phyloP scores from a whole-genome alignment of 345 rosid species.

The Brassica rapa region DNA sequence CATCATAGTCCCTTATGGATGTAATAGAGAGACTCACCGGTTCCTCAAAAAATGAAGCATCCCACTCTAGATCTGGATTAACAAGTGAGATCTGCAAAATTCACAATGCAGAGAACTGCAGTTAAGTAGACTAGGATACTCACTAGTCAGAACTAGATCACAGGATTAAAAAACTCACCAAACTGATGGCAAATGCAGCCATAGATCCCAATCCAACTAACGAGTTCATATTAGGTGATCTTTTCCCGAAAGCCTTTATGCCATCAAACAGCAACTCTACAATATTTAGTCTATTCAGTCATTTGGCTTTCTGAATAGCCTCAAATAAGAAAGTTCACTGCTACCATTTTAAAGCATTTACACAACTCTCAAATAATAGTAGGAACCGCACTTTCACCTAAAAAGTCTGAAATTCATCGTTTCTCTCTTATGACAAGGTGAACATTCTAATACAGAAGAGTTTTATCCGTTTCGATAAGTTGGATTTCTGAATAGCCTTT shows the following conservation, averaged over 20 bases:
- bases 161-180: slow-evolving; percentile 48
- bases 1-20: neutral
- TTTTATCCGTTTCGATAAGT: neutral
- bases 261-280: slow-evolving; percentile 87
- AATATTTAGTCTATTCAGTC: slow-evolving; percentile 23
- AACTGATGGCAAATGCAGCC: slow-evolving; percentile 82
- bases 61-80: slow-evolving; percentile 86
- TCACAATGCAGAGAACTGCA: slow-evolving; percentile 17
- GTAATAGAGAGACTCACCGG: slow-evolving; percentile 70
- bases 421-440: slow-evolving; percentile 13
- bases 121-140: slow-evolving; percentile 4
- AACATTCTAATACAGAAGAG: neutral
- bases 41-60: slow-evolving; percentile 92
- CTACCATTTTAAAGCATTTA: neutral
- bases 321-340: slow-evolving; percentile 4
- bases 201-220: slow-evolving; percentile 87
- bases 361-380: slow-evolving; percentile 7
- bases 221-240: slow-evolving; percentile 97
- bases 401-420: neutral
- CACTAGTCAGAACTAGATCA: slow-evolving; percentile 15
- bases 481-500: neutral
- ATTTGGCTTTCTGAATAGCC: slow-evolving; percentile 8
- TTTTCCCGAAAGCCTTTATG: slow-evolving; percentile 69
- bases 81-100: slow-evolving; percentile 70
- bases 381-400: slow-evolving; percentile 2